Conservation (phyloP, 768 basidiomycete species). For the Lentinus tigrinus region DNA sequence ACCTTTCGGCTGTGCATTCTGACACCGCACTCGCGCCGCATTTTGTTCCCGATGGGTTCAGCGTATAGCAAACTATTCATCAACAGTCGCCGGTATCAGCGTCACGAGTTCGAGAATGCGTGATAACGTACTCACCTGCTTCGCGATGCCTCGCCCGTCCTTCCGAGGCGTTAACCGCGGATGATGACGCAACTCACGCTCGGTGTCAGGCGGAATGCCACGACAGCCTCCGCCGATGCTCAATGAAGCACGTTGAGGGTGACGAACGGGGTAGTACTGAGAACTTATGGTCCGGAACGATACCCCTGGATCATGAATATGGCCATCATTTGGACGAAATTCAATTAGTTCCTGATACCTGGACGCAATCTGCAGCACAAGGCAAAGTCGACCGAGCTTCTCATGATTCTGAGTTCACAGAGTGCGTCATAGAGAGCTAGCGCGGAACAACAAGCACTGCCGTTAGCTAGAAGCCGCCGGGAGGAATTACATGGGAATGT, state of each 20-base stretch:
- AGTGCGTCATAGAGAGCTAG: too few species aligned
- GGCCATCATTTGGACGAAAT: too few species aligned
- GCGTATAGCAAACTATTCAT: neutral
- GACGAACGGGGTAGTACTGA: neutral
- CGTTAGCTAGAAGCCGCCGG: too few species aligned
- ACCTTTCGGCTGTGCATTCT: neutral
- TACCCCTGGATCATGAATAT: neutral
- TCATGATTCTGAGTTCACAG: too few species aligned
- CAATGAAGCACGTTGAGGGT: neutral
- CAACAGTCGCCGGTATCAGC: slow-evolving; percentile 4
- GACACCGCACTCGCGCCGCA: neutral
- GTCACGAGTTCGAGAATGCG: neutral
- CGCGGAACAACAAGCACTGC: too few species aligned
- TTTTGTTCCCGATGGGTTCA: slow-evolving; percentile 1
- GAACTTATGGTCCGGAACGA: neutral
- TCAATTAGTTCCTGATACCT: too few species aligned
- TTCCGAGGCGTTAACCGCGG: neutral
- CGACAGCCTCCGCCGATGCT: neutral
- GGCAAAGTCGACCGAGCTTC: too few species aligned
- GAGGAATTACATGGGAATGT: too few species aligned
- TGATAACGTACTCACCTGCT: slow-evolving; percentile 14
- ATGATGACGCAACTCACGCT: neutral
- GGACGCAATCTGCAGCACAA: too few species aligned
- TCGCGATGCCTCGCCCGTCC: neutral
- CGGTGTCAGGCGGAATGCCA: neutral